Base-by-base conservation (phyloP, 2,329 filamentous ascomycete species). In the Chalaropsis thielavioides region DNA sequence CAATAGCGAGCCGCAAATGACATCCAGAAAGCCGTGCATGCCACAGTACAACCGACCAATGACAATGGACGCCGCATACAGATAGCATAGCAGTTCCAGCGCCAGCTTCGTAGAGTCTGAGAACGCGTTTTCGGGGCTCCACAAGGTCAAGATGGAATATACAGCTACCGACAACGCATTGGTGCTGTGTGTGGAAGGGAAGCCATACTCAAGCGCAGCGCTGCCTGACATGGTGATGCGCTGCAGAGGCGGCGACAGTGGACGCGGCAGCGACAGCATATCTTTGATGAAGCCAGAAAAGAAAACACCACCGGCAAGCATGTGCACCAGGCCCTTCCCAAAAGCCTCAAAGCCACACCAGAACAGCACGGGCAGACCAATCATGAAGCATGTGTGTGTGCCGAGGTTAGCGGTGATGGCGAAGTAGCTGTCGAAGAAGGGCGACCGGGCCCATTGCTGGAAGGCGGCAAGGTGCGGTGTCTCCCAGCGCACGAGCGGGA, bases 331-430 rank as follows among this genome's bases (percentile, higher is more conserved):
- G 59, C 87, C 92, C 78, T 94, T 88, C 64, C 90, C 94, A 69
- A 95, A 83, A 68, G 82, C 85, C 54, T 88, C 86, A 75, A 92
- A 89, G 64, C 92, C 92, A 72, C 90, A 96, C 94, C 94, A 99
- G 78, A 97, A 97, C 70, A 96, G 82, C 69, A 97, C 90, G 5
- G 94, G 94, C 71, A 99, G 78, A 66, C 90, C 88, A 69, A 96
- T 82, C 92, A 97, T 97, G 80, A 96, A 99, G 78, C 96, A 97
- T 0, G 94, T 99, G 76, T 99, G 94, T 0, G 94, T 99, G 69
- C 94, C 90, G 64, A 97, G 83, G 75, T 97, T 99, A 68, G 94
- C 94, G 0, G 92, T 95, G 69, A 95, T 90, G 62, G 94, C 92
- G 76, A 99, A 99, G 78, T 96, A 99, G 68, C 90, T 90, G 76